Conservation (phyloP, 805 yeast species). For the Kazachstania africana region DNA sequence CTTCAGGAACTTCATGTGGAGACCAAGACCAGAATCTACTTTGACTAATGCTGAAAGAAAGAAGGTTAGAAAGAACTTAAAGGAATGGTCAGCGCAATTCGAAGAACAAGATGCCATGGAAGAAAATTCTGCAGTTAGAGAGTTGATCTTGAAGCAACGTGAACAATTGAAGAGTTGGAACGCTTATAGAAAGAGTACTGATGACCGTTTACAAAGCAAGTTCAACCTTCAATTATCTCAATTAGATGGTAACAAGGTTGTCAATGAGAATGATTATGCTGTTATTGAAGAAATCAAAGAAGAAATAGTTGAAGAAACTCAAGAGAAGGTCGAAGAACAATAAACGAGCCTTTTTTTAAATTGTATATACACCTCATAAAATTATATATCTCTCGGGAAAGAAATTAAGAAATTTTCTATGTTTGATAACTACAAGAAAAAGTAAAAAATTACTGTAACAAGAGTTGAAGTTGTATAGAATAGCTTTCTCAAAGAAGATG, state of each 20-base stretch:
- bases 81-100: constrained; percentile 83
- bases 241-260: constrained; percentile 31
- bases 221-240: constrained; percentile 23
- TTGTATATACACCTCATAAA: neutral
- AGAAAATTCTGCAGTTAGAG: constrained; percentile 84
- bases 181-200: constrained; percentile 52
- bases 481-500: no score
- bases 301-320: constrained; percentile 59
- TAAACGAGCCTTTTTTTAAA: neutral
- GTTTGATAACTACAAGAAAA: no score
- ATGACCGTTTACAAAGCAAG: constrained; percentile 30
- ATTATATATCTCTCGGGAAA: neutral
- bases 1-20: constrained; percentile 87
- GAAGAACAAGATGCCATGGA: constrained; percentile 95
- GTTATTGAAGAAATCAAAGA: constrained; percentile 73
- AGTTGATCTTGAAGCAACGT: constrained; percentile 76
- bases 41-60: constrained; percentile 71
- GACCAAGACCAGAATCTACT: constrained; percentile 85
- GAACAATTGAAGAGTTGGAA: constrained; percentile 76
- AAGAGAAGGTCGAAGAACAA: constrained; percentile 45
- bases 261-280: constrained; percentile 38
- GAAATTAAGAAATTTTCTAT: no score
- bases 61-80: constrained; percentile 81
- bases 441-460: no score
- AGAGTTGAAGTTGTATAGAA: no score